Percentiles rank a stretch among this genome's conserved stretches.
Conservation (phyloP, 495 filamentous ascomycete species). For the Daldinia bambusicola region DNA sequence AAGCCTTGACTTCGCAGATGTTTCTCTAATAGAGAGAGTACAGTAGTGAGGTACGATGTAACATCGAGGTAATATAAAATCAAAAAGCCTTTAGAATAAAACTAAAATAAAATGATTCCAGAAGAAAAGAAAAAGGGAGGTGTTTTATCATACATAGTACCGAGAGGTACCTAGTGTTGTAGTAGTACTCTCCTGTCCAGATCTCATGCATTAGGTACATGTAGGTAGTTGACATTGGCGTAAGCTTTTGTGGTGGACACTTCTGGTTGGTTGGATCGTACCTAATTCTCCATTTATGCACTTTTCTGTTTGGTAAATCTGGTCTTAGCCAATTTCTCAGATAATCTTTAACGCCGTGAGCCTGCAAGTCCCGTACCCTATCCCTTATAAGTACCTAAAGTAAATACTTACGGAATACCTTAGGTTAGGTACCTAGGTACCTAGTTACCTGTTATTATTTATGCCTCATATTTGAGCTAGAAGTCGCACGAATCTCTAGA, state of each 20-base stretch:
- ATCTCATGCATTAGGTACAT: no score
- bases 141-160: not conserved
- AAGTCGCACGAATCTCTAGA: not conserved
- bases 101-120: not conserved
- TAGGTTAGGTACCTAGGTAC: not conserved
- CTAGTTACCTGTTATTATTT: not conserved
- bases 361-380: no score
- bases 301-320: not conserved
- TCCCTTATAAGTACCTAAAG: no score
- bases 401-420: no score
- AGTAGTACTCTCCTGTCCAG: not conserved
- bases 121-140: no score
- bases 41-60: not conserved
- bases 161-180: not conserved
- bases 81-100: not conserved
- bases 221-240: not conserved
- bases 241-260: not conserved
- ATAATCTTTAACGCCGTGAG: not conserved
- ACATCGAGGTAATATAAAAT: not conserved
- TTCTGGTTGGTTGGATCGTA: not conserved
- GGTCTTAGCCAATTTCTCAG: not conserved
- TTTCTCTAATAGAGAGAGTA: not conserved
- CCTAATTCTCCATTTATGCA: slow-evolving; percentile 3
- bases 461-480: not conserved
- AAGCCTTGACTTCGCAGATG: not conserved